Conservation (phyloP, 805 yeast genomes). For the Candida coquimbonensis region DNA sequence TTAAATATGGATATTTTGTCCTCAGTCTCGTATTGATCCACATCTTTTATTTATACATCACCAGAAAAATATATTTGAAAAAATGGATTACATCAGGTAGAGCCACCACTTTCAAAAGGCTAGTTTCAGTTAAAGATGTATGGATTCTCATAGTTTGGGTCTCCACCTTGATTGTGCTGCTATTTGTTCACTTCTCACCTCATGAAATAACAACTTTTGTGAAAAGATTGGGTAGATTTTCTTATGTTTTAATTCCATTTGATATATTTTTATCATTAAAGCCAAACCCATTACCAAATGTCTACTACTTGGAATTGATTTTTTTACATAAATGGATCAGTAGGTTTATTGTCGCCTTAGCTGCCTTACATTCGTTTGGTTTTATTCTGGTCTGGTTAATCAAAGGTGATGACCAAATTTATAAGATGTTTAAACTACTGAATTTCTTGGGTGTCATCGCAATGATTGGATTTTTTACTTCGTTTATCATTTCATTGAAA, state of each 20-base stretch:
- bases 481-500: constrained; percentile 40
- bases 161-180: constrained; percentile 25
- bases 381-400: constrained; percentile 43
- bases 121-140: constrained; percentile 29
- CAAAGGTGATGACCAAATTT: constrained; percentile 24
- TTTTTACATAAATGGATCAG: constrained; percentile 69
- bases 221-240: constrained; percentile 57
- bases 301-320: constrained; percentile 46
- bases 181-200: constrained; percentile 28
- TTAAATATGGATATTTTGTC: constrained; percentile 53
- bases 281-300: constrained; percentile 43
- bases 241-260: constrained; percentile 52
- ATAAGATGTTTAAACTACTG: constrained; percentile 28
- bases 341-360: constrained; percentile 41
- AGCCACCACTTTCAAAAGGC: constrained; percentile 28
- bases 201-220: constrained; percentile 30
- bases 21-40: constrained; percentile 37
- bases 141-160: constrained; percentile 31
- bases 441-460: constrained; percentile 51
- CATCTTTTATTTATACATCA: constrained; percentile 27
- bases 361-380: constrained; percentile 45
- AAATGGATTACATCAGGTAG: constrained; percentile 34
- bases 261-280: constrained; percentile 48
- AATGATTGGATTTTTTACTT: constrained; percentile 27
- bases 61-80: constrained; percentile 27